These are phyloP conservation scores for Aspergillus tamarii DNA, from an alignment of 2,329 filamentous ascomycete genomes.

Conservation along the genomic window DNA sequence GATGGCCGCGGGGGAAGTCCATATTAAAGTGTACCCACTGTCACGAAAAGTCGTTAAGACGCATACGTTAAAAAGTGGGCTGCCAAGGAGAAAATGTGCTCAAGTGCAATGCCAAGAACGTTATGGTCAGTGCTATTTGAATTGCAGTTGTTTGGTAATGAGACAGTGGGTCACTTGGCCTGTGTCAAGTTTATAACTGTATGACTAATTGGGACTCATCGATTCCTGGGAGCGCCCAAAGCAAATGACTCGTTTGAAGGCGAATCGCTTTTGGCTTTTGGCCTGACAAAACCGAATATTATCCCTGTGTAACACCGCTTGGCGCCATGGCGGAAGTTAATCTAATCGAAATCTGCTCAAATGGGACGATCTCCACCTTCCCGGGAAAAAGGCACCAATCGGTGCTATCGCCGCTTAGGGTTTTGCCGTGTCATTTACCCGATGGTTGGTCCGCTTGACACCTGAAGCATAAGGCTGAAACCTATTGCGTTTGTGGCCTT, in stretches of 20 bases:
- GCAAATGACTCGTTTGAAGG: background rate
- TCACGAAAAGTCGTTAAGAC: conserved; percentile 1
- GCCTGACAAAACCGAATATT: background rate
- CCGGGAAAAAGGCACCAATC: background rate
- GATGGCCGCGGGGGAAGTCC: background rate
- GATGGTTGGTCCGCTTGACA: background rate
- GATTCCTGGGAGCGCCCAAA: background rate
- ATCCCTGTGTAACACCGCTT: background rate
- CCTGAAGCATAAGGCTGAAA: too few relatives aligned
- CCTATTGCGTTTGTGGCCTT: too few relatives aligned
- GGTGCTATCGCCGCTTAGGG: background rate
- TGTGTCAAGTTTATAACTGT: background rate
- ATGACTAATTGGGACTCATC: background rate
- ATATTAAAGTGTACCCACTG: background rate
- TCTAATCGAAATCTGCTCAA: conserved; percentile 11
- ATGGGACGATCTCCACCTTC: conserved; percentile 4
- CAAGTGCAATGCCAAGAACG: conserved; percentile 13
- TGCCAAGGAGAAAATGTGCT: conserved; percentile 18
- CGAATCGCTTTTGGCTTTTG: background rate
- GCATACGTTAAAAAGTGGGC: conserved; percentile 4
- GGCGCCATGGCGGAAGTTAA: background rate
- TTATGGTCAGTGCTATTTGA: background rate
- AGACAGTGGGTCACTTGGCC: conserved; percentile 2
- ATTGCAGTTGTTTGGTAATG: background rate
- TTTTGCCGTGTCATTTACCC: background rate